Evolutionary conservation across 2,329 filamentous ascomycete genomes (phyloP), one percentile per base, ranked within the genome.

Genomic region (Microcera coccophila): DNA sequence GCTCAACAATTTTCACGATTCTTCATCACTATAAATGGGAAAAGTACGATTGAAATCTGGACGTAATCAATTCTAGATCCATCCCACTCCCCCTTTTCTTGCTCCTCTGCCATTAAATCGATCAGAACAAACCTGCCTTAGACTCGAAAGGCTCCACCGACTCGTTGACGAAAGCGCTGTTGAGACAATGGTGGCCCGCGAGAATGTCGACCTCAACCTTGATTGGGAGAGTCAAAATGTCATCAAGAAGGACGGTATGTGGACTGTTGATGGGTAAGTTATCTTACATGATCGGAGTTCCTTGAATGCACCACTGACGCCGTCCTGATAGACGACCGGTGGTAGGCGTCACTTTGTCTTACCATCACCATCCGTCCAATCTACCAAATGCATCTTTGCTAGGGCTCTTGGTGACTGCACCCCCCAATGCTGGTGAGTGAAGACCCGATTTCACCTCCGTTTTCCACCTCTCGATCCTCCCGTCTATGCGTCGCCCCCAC

Each of bases 151-250:
- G n/a, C n/a, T n/a, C n/a, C n/a, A n/a, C n/a, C n/a, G n/a, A n/a
- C n/a, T n/a, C n/a, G n/a, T n/a, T n/a, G n/a, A n/a, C n/a, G n/a
- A n/a, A n/a, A n/a, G n/a, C n/a, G n/a, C n/a, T n/a, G n/a, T n/a
- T n/a, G n/a, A n/a, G n/a, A n/a, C n/a, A n/a, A 36, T 14, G 10
- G 47, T 49, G 47, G 12, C 26, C 5, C 47, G 47, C 14, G 41
- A 41, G 4, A 42, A 48, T 4, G 48, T 45, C 12, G 42, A 50
- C 42, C 29, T 50, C 17, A 50, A 48, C 14, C 45, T 50, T 22
- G 39, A 39, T 18, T 50, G 48, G 48, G 36, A 50, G 37, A 45
- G 48, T 17, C 48, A 50, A 17, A 50, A 50, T 10, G 45, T 50
- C 36, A 37, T 50, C 15, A 48, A 45, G 19, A 48, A 50, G 15